Evolutionary conservation across 2,329 filamentous ascomycete species (phyloP), one percentile per base, ranked within the genome.

Genomic region (Colletotrichum coccodes): DNA sequence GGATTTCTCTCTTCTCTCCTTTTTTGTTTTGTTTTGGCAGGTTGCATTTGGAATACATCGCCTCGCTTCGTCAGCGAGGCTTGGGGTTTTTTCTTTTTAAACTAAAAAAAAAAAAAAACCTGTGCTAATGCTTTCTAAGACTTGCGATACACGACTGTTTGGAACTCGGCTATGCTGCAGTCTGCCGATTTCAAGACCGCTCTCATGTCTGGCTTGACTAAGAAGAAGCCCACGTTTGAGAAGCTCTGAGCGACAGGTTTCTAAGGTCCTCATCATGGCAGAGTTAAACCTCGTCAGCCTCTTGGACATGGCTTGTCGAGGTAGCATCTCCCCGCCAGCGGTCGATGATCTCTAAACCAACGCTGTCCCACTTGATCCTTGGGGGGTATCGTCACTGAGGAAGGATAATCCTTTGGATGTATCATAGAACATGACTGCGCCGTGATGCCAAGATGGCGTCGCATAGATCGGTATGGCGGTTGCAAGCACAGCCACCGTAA

Each of bases 91-190:
- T 6, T 30, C n/a, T 26, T n/a, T n/a, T n/a, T n/a, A n/a, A n/a
- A n/a, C n/a, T n/a, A n/a, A n/a, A n/a, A n/a, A n/a, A n/a, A n/a
- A n/a, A 18, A 47, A 14, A 12, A 7, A 11, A 28, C 11, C 23
- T 18, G n/a, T 65, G 34, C 66, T 69, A 28, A 69, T 30, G 4
- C 34, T 30, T 11, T 21, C 46, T 11, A 71, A 91, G 90, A 90
- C 53, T 81, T 98, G 78, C 89, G 89, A 66, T 98, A 97, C 79
- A 97, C 95, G 4, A 87, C 89, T 12, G 86, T 96, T 1, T 98
- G 95, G 95, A 98, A 98, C 77, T 88, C 90, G 73, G 92, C 90
- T 3, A 92, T 93, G 76, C 77, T 97, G 74, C 95, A 98, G 83
- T 92, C 93, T 7, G 83, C 85, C 60, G 95, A 98, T 83, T 87